phyloP scores from a whole-genome alignment of 163 green algal genomes.

The Scenedesmus sp. region DNA sequence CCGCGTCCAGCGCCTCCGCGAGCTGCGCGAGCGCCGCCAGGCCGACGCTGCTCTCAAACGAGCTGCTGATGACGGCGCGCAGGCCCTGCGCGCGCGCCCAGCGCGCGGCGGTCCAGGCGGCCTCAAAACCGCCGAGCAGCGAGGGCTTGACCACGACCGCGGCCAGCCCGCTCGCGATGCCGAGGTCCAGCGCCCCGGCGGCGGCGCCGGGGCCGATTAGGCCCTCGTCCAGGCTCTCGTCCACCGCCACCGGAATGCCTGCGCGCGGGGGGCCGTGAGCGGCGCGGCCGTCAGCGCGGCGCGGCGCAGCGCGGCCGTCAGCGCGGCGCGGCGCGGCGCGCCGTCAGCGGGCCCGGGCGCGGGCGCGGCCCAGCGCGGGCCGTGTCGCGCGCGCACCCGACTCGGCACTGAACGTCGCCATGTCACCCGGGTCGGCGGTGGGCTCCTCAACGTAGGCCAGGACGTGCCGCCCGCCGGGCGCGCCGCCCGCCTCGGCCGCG shows the following conservation, averaged over 20 bases:
- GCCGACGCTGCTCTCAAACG: conserved; percentile 83
- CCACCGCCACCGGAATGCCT: conserved; percentile 72
- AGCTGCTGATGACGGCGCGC: conserved; percentile 76
- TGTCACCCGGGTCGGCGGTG: conserved; percentile 50
- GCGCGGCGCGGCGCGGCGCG: too few species aligned
- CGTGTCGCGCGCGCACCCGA: conserved; percentile 47
- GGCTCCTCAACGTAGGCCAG: conserved; percentile 94
- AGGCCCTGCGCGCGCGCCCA: conserved; percentile 56
- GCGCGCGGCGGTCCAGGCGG: conserved; percentile 45
- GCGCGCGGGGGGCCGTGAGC: neutral
- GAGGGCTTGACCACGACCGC: conserved; percentile 85
- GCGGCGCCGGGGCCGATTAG: conserved; percentile 12
- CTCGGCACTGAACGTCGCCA: conserved; percentile 55
- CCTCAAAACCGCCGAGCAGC: conserved; percentile 76
- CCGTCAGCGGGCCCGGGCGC: too few species aligned
- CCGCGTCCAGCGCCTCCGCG: conserved; percentile 66
- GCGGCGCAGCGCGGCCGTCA: too few species aligned
- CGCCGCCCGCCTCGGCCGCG: neutral
- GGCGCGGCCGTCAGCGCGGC: too few species aligned
- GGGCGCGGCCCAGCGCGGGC: too few species aligned
- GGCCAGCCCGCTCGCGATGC: conserved; percentile 26
- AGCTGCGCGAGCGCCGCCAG: conserved; percentile 72
- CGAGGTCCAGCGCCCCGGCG: neutral
- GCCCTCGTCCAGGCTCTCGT: conserved; percentile 83
- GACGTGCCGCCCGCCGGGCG: too few species aligned